Evolutionary conservation across 2,329 filamentous ascomycete genomes (phyloP).

Genomic region (Neopestalotiopsis sp.): DNA sequence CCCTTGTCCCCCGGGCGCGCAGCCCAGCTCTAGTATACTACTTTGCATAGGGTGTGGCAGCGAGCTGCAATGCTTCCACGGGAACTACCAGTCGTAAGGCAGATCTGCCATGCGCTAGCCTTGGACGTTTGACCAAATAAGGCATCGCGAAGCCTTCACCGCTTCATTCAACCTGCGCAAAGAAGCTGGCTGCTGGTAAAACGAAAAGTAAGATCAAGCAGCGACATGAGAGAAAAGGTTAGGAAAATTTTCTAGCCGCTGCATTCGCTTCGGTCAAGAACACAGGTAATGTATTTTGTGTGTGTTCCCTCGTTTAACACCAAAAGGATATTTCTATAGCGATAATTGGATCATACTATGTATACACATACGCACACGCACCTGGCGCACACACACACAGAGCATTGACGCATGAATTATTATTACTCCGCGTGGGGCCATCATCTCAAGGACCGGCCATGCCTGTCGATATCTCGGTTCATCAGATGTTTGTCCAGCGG

Average conservation of each 20-base stretch:
- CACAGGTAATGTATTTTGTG: not conserved
- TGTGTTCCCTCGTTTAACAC: constrained; percentile 1
- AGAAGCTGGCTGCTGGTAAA: not conserved
- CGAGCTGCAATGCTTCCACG: constrained; percentile 15
- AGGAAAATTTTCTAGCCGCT: constrained; percentile 17
- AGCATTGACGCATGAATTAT: constrained; percentile 19
- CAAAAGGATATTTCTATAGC: constrained; percentile 14
- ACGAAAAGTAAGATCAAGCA: constrained; percentile 6
- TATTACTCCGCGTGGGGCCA: constrained; percentile 11
- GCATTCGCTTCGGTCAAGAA: not conserved
- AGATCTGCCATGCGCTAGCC: constrained; percentile 22
- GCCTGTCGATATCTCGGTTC: constrained; percentile 6
- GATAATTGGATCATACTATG: constrained; percentile 9
- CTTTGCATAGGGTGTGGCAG: not conserved
- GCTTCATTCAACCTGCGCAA: constrained; percentile 11
- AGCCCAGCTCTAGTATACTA: not conserved
- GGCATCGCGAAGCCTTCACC: constrained; percentile 23
- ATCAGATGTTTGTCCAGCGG: constrained; percentile 16
- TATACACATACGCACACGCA: not conserved
- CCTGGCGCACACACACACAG: not conserved
- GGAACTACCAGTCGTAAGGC: constrained; percentile 20
- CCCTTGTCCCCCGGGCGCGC: no score
- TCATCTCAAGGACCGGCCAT: not conserved
- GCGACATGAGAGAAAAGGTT: not conserved
- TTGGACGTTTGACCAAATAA: constrained; percentile 19